Base-by-base conservation (phyloP, 345 rosid species). In the Arabis hirsuta region DNA sequence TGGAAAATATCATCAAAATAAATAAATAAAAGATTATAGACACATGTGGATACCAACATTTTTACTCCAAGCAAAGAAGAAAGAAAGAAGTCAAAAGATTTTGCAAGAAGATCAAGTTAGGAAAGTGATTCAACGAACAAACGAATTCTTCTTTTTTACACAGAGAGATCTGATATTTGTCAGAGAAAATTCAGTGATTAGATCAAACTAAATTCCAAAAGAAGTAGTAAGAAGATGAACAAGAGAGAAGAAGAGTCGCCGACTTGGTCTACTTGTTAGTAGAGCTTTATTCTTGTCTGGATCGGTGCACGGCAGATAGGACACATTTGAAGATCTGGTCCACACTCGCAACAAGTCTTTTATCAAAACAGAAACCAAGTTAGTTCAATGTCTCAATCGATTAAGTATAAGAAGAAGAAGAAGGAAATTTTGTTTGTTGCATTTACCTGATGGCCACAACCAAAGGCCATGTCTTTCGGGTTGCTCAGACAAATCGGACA, bases 391-490 rank as follows among this genome's bases (percentile, higher is more conserved):
- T 44, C 59, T 8, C 12, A 3, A 52, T 44, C 22, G 61, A 48
- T 38, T 46, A 22, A 22, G 24, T 22, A 22, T 45, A 19, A 34
- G 43, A 36, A 64, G 1, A 34, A 27, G 20, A 19, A 38, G 26
- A 42, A 9, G 19, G 12, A 16, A 7, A 34, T 8, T 59, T 36
- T 74, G 73, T 31, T 59, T 14, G 27, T 20, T 20, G 34, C 39
- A 20, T 67, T 65, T 81, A 93, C 98, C 96, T 94, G 98, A 83
- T 94, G 98, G 24, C 98, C 98, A 34, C 98, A 94, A 56, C 97
- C 97, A 52, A 94, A 94, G 16, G 98, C 98, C 98, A 94, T 88
- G 80, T 94, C 81, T 78, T 87, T 94, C 3, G 73, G 62, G 64
- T 86, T 82, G 64, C 71, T 79, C 11, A 91, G 83, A 83, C 98